These are phyloP conservation scores for Herpetospermum pedunculosum DNA, from an alignment of 306 rosid species.

Conservation along the genomic window DNA sequence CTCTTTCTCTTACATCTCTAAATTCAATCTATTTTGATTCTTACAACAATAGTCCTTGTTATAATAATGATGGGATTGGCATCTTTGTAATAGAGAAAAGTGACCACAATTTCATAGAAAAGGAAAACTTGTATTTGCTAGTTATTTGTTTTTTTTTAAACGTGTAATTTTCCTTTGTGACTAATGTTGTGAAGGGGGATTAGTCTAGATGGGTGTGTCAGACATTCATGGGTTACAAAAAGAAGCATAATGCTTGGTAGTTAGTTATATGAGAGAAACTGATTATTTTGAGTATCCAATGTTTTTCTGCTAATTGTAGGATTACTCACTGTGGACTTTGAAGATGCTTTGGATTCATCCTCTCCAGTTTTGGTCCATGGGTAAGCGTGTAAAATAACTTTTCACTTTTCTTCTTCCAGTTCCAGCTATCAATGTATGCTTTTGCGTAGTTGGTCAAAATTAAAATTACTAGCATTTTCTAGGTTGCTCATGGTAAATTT, in stretches of 20 bases:
- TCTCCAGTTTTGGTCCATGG: conserved; percentile 48
- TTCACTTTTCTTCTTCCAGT: not conserved
- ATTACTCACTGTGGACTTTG: conserved; percentile 44
- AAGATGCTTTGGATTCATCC: conserved; percentile 48
- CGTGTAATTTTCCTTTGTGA: not conserved
- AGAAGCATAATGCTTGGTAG: not conserved
- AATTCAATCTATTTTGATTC: not conserved
- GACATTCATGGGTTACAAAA: not conserved
- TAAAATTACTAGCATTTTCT: not conserved
- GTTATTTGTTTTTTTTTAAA: not conserved
- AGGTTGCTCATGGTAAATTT: not conserved
- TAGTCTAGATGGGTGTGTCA: not conserved
- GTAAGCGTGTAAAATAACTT: conserved; percentile 21
- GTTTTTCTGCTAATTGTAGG: conserved; percentile 27
- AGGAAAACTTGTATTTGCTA: not conserved
- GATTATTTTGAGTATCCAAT: not conserved
- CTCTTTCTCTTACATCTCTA: not conserved
- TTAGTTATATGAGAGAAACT: not conserved
- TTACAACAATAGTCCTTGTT: not conserved
- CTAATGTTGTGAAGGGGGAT: not conserved
- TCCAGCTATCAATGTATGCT: not conserved
- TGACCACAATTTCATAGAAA: not conserved
- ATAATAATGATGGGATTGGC: not conserved
- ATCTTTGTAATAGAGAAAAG: not conserved
- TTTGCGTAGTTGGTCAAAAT: not conserved